A percentile compares a stretch with the other conserved stretches of the same genome.
These are phyloP conservation scores for Vaccinium vitisidaea DNA, from an alignment of 148 eudicot species.

Conservation along the genomic window DNA sequence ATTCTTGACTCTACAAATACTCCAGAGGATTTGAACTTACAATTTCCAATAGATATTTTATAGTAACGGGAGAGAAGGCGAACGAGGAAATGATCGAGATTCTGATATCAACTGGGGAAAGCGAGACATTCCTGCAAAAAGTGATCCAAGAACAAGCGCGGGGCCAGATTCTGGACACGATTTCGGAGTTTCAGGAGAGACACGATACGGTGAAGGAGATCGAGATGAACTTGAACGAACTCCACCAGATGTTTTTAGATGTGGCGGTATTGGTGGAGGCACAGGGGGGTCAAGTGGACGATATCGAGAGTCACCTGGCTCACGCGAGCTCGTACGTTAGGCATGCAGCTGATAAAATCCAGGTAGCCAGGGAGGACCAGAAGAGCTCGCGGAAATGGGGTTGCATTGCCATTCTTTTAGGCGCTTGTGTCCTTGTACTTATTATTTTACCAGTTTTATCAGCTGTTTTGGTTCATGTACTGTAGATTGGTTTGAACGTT, in stretches of 20 bases:
- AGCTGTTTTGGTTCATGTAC: slow-evolving; percentile 10
- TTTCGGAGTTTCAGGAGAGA: slow-evolving; percentile 73
- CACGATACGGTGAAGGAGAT: slow-evolving; percentile 71
- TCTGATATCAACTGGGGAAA: slow-evolving; percentile 57
- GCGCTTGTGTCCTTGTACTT: slow-evolving; percentile 24
- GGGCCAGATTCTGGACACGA: slow-evolving; percentile 59
- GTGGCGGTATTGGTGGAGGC: slow-evolving; percentile 72
- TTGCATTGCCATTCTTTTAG: slow-evolving; percentile 45
- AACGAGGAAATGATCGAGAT: slow-evolving; percentile 56
- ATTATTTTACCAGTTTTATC: slow-evolving; percentile 43
- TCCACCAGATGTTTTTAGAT: slow-evolving; percentile 71
- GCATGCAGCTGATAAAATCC: slow-evolving; percentile 40
- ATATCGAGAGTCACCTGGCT: slow-evolving; percentile 53
- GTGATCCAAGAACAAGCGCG: slow-evolving; percentile 80
- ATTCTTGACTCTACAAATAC: too few relatives aligned
- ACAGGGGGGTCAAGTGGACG: slow-evolving; percentile 49
- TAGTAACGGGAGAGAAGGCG: slow-evolving; percentile 67
- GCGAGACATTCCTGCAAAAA: slow-evolving; percentile 55
- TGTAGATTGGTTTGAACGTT: neutral
- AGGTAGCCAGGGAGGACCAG: slow-evolving; percentile 49
- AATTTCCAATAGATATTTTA: slow-evolving; percentile 44
- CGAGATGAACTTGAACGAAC: slow-evolving; percentile 56
- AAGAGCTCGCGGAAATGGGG: slow-evolving; percentile 60
- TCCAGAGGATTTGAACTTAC: neutral
- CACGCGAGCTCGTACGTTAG: slow-evolving; percentile 56